A percentile compares a stretch with the other conserved stretches of the same genome.
phyloP scores from a whole-genome alignment of 2,329 filamentous ascomycete species.

The Colletotrichum musae region DNA sequence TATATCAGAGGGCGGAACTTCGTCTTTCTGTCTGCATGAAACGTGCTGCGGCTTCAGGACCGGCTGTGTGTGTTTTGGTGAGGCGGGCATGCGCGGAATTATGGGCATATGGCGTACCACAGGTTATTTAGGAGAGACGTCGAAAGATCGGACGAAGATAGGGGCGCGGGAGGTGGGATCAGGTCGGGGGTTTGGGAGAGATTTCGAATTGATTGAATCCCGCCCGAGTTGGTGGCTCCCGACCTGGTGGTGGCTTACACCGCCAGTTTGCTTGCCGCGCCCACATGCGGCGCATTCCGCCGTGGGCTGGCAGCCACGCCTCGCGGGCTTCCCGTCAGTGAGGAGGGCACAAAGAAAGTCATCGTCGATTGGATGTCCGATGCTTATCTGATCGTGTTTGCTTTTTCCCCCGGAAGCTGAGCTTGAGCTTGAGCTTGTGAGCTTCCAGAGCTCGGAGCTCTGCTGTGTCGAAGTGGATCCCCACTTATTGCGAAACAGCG shows the following conservation, averaged over 20 bases:
- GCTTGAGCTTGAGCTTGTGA: neutral
- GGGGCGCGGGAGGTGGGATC: neutral
- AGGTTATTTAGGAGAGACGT: neutral
- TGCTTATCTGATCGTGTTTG: neutral
- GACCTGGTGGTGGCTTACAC: neutral
- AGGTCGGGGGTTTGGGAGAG: neutral
- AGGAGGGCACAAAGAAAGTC: neutral
- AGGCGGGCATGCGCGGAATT: neutral
- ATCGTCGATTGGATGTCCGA: neutral
- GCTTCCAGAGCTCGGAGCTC: no score
- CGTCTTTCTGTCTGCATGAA: conserved; percentile 17
- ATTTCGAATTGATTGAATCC: neutral
- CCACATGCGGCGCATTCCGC: neutral
- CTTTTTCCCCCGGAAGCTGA: neutral
- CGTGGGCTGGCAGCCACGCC: no score
- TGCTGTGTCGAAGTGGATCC: neutral
- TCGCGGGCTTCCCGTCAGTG: neutral
- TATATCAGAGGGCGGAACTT: neutral
- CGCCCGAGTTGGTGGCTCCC: neutral
- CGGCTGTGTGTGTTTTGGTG: conserved; percentile 3
- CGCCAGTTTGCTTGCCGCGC: neutral
- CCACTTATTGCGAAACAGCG: neutral
- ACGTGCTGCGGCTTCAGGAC: conserved; percentile 25
- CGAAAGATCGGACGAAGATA: conserved; percentile 12
- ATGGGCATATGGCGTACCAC: neutral